A percentile compares a stretch with the other conserved stretches of the same genome.
phyloP scores from a whole-genome alignment of 176 grass and related monocot genomes.

The Rhynchospora breviuscula region DNA sequence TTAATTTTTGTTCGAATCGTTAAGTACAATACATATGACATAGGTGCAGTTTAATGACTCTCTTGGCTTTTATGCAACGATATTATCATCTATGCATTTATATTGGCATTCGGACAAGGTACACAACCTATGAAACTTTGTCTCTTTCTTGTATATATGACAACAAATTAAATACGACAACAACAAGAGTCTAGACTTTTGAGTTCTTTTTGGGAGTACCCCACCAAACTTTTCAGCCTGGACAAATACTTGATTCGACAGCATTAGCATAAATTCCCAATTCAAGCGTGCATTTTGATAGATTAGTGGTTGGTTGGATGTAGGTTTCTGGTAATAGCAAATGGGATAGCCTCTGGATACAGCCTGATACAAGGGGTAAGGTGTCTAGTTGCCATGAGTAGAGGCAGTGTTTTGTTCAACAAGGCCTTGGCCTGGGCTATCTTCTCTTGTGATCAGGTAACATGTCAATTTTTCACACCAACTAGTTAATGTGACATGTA shows the following conservation, averaged over 20 bases:
- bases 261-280: not conserved
- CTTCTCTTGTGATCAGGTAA: conserved; percentile 76
- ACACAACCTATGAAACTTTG: not conserved
- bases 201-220: not conserved
- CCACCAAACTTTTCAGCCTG: not conserved
- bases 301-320: not conserved
- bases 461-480: conserved; percentile 2
- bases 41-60: not conserved
- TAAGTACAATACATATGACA: not conserved
- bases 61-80: not conserved
- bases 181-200: not conserved
- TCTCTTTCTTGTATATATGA: not conserved
- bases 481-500: not conserved
- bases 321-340: conserved; percentile 46
- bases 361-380: conserved; percentile 58
- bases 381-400: conserved; percentile 26
- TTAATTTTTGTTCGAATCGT: not conserved
- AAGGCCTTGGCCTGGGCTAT: conserved; percentile 49
- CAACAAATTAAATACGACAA: conserved; percentile 7
- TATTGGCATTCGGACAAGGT: not conserved
- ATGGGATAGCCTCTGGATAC: conserved; percentile 45
- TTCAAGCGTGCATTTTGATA: not conserved
- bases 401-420: conserved; percentile 23
- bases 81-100: not conserved
- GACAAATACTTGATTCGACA: not conserved